A percentile compares a stretch with the other conserved stretches of the same genome.
Evolutionary conservation across 495 filamentous ascomycete genomes (phyloP).

Genomic region (Penicillium canariense): DNA sequence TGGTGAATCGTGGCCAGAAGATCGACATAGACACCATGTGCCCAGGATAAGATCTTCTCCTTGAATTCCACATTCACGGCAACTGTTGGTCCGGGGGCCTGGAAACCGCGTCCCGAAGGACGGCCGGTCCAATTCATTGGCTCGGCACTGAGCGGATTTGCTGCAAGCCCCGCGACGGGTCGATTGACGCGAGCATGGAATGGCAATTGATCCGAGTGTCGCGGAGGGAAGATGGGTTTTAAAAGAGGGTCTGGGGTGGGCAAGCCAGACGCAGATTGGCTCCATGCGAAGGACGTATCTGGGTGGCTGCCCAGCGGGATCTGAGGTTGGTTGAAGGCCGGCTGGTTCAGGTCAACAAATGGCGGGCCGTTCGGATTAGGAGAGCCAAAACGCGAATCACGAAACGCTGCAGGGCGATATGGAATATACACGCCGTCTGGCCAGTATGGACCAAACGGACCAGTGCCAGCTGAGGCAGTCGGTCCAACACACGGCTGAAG

Average conservation of each 20-base stretch:
- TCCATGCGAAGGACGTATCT: slow-evolving; percentile 34
- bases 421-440: slow-evolving; percentile 73
- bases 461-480: slow-evolving; percentile 69
- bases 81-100: slow-evolving; percentile 21
- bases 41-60: slow-evolving; percentile 79
- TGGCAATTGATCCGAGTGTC: slow-evolving; percentile 43
- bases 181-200: slow-evolving; percentile 34
- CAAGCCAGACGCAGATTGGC: slow-evolving; percentile 27
- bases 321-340: slow-evolving; percentile 26
- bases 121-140: slow-evolving; percentile 27
- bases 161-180: slow-evolving; percentile 11
- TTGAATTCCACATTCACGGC: slow-evolving; percentile 61
- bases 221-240: slow-evolving; percentile 43
- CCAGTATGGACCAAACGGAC: slow-evolving; percentile 75
- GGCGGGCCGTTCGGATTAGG: slow-evolving; percentile 20
- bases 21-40: slow-evolving; percentile 84
- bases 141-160: slow-evolving; percentile 15
- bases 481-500: slow-evolving; percentile 69
- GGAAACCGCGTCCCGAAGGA: slow-evolving; percentile 21
- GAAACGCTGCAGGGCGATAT: slow-evolving; percentile 65
- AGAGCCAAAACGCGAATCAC: slow-evolving; percentile 53
- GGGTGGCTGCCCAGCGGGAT: slow-evolving; percentile 23
- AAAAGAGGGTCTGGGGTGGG: slow-evolving; percentile 27
- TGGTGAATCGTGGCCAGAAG: slow-evolving; percentile 74
- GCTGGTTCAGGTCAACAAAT: slow-evolving; percentile 33